Evolutionary conservation across 306 rosid genomes (phyloP).

Genomic region (Acacia confusa): DNA sequence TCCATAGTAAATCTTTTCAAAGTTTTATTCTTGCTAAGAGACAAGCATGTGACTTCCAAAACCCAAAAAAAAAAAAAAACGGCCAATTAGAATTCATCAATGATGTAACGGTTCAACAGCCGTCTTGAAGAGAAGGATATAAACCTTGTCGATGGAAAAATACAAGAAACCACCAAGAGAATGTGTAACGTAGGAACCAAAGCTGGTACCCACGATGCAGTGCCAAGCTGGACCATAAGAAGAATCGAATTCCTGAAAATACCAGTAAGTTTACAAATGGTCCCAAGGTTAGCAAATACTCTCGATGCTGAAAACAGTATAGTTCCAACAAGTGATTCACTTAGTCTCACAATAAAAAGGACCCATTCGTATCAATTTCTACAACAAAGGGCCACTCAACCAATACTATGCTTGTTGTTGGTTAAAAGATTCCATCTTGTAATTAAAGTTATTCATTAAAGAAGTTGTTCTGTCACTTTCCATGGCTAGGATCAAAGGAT

Average conservation of each 20-base stretch:
- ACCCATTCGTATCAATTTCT: background rate
- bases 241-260: conserved; percentile 82
- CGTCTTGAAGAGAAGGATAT: conserved; percentile 93
- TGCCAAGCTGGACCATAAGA: conserved; percentile 97
- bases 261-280: background rate
- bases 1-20: conserved; percentile 28
- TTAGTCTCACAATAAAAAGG: background rate
- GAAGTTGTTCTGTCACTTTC: background rate
- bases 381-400: background rate
- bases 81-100: conserved; percentile 29
- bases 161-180: conserved; percentile 87
- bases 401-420: background rate
- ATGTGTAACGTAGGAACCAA: conserved; percentile 95
- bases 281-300: background rate
- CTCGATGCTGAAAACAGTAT: background rate
- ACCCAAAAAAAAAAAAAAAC: background rate
- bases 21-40: conserved; percentile 25
- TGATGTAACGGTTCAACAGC: conserved; percentile 81
- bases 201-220: conserved; percentile 96
- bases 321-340: background rate
- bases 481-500: background rate
- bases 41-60: conserved; percentile 17
- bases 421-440: background rate
- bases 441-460: background rate
- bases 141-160: conserved; percentile 92